Evolutionary conservation across 1,139 yeast species (phyloP).

Genomic region (Scheffersomyces quercinus): DNA sequence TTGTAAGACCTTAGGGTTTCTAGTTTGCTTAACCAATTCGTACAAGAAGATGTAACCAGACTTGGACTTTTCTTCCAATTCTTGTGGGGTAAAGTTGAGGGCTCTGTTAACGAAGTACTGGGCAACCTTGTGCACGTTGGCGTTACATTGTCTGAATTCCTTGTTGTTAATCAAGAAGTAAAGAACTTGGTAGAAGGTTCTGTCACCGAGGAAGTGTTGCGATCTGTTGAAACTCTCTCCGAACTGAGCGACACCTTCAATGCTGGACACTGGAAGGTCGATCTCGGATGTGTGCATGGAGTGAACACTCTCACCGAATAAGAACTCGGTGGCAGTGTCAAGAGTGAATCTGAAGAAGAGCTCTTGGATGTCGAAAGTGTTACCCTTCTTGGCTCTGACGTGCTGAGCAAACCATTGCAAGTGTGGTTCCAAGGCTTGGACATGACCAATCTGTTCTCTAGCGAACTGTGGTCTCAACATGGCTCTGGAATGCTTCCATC

Average conservation of each 20-base stretch:
- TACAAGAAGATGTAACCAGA: constrained; percentile 52
- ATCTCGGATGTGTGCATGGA: constrained; percentile 26
- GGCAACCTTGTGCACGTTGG: constrained; percentile 34
- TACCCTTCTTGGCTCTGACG: constrained; percentile 13
- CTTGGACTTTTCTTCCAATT: constrained; percentile 29
- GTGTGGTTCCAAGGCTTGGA: constrained; percentile 25
- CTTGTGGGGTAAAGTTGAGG: constrained; percentile 22
- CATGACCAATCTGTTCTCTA: constrained; percentile 27
- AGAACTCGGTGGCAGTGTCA: constrained; percentile 59
- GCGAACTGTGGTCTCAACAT: constrained; percentile 31
- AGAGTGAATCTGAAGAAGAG: constrained; percentile 52
- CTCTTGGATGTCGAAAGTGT: constrained; percentile 46
- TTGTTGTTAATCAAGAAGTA: constrained; percentile 33
- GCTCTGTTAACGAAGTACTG: constrained; percentile 23
- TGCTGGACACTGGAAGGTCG: constrained; percentile 2
- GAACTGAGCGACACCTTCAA: constrained; percentile 35
- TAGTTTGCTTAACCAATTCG: constrained; percentile 51
- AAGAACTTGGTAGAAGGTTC: constrained; percentile 36
- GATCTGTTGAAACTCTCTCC: constrained; percentile 44
- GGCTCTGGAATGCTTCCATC: constrained; percentile 29
- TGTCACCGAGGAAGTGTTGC: constrained; percentile 36
- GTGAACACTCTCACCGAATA: constrained; percentile 57
- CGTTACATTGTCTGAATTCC: constrained; percentile 31
- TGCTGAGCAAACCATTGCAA: constrained; percentile 19
- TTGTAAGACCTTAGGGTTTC: constrained; percentile 48